A percentile compares a stretch with the other conserved stretches of the same genome.
Conservation (phyloP, 768 basidiomycete genomes). For the Kwoniella botswanensis region DNA sequence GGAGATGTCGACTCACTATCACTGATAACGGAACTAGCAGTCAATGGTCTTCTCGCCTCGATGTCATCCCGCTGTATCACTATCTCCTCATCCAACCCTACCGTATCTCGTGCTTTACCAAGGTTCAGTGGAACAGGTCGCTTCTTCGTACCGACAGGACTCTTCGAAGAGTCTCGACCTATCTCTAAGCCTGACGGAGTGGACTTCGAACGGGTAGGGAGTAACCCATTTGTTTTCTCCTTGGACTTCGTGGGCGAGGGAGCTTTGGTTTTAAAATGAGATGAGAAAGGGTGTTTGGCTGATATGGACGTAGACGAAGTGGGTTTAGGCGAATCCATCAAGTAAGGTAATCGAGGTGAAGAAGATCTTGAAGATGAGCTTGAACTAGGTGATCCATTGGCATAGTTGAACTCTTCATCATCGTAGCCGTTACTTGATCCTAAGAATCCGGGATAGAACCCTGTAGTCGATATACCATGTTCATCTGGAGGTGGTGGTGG, state of each 20-base stretch:
- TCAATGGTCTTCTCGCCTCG: slow-evolving; percentile 2
- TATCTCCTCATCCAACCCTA: slow-evolving; percentile 31
- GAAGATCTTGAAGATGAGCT: slow-evolving; percentile 15
- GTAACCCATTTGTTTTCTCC: background rate
- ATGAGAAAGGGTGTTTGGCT: slow-evolving; percentile 2
- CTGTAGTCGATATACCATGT: background rate
- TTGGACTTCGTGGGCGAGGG: background rate
- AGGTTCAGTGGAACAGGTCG: slow-evolving; percentile 23
- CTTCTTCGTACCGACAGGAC: slow-evolving; percentile 16
- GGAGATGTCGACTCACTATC: slow-evolving; percentile 8
- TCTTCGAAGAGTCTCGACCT: background rate
- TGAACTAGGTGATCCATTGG: background rate
- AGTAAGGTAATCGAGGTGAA: slow-evolving; percentile 22
- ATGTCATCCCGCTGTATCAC: slow-evolving; percentile 20
- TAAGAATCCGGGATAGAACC: slow-evolving; percentile 23
- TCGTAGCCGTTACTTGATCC: background rate
- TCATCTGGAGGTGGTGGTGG: slow-evolving; percentile 1
- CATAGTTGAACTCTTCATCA: slow-evolving; percentile 9
- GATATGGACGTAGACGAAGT: slow-evolving; percentile 8
- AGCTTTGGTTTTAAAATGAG: background rate
- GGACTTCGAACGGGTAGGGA: slow-evolving; percentile 8
- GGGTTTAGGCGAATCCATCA: slow-evolving; percentile 11
- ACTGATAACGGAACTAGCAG: slow-evolving; percentile 16
- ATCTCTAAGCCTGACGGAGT: slow-evolving; percentile 4
- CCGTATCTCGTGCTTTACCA: slow-evolving; percentile 13